These are phyloP conservation scores for Adiantum capillusveneris DNA, from an alignment of 75 land plant genomes.

Conservation along the genomic window DNA sequence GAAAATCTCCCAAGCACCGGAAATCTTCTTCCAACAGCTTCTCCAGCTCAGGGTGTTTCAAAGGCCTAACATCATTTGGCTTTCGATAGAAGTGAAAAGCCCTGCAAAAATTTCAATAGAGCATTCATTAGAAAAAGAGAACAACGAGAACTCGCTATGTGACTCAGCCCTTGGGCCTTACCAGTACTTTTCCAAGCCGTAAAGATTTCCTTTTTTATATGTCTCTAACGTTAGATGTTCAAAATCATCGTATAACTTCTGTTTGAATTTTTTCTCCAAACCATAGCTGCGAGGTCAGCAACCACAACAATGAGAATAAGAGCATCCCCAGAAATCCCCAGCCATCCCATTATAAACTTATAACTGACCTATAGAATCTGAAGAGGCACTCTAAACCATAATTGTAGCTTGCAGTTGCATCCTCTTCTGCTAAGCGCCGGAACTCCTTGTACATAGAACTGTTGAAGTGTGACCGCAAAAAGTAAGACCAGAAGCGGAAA, in stretches of 20 bases:
- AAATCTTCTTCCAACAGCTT: constrained; percentile 69
- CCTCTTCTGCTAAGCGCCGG: constrained; percentile 75
- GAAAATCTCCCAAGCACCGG: constrained; percentile 63
- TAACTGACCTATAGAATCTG: constrained; percentile 87
- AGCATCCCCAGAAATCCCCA: too few species aligned
- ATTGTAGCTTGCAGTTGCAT: constrained; percentile 77
- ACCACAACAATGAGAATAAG: too few species aligned
- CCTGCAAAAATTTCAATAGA: constrained; percentile 32
- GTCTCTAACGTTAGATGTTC: constrained; percentile 81
- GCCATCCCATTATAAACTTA: too few species aligned
- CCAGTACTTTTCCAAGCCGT: constrained; percentile 99
- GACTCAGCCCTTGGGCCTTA: constrained; percentile 11
- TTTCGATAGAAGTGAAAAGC: constrained; percentile 81
- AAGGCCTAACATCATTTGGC: constrained; percentile 33
- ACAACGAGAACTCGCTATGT: background rate
- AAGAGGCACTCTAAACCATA: constrained; percentile 97
- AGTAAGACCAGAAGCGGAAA: constrained; percentile 91
- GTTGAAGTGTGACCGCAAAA: constrained; percentile 66
- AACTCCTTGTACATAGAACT: constrained; percentile 86
- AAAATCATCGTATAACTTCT: constrained; percentile 87
- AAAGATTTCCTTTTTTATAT: constrained; percentile 79
- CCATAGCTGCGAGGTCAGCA: constrained; percentile 60
- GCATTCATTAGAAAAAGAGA: background rate
- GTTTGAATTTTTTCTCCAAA: constrained; percentile 76
- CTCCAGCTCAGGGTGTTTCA: constrained; percentile 73